Base-by-base conservation (phyloP, 768 basidiomycete species). In the Nidularia pulvinata region DNA sequence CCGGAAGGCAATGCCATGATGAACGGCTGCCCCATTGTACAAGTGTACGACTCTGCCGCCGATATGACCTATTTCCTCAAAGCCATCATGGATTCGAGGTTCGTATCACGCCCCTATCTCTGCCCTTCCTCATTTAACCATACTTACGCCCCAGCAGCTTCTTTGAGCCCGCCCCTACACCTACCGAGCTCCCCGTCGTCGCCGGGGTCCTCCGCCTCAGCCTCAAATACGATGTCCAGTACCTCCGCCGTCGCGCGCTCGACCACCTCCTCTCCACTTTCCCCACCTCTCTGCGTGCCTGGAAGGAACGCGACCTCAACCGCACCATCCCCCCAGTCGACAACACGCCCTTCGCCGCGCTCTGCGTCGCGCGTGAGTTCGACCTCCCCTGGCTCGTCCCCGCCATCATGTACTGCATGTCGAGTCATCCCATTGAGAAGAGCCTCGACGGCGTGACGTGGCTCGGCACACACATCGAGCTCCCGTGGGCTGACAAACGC, bases 311-410 rank as follows among this genome's bases (percentile, higher is more conserved):
- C 46, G 67, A 74, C 34, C 52, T 51, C 2, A 51, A 55, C 5
- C 70, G 75, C 33, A 75, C 73, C 6, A 72, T 74, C 51, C 70
- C 72, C 5, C 63, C 70, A 14, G 61, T 70, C 52, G 69, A 71
- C 47, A 71, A 72, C 53, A 70, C 72, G 10, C 74, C 75, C 4
- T 76, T 76, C 54, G 70, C 66, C 39, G 69, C 69, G 10, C 62
- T 74, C 44, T 59, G 60, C 9, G 50, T 74, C 19, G 69, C 70
- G 2, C 60, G 68, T 6, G 67, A 72, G 55, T 67, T 74, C 42
- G 65, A 68, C 32, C 55, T 75, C 34, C 60, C 55, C 10, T 73
- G 69, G 69, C 55, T 73, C 14, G 57, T 75, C 10, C 74, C 75
- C 6, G 53, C 65, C 13, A 67, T 71, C 48, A 59, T 71, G 34